phyloP scores from a whole-genome alignment of 2,329 filamentous ascomycete species.

The Penicillium hesseltinei region DNA sequence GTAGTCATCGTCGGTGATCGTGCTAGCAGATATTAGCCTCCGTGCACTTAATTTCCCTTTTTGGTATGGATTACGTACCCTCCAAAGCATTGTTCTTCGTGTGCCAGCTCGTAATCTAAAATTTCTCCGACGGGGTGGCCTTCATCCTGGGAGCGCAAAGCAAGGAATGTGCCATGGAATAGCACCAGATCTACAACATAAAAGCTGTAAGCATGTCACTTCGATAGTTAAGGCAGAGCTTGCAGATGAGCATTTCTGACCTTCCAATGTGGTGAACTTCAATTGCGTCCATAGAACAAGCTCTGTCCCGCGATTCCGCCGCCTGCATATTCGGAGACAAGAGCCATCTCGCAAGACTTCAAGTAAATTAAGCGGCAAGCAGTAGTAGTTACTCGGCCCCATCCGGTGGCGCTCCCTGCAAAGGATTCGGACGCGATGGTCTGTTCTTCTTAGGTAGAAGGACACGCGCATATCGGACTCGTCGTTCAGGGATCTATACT shows the following conservation, averaged over 20 bases:
- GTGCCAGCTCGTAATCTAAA: conserved; percentile 51
- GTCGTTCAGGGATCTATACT: conserved; percentile 47
- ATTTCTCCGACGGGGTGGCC: conserved; percentile 40
- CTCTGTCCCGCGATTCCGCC: conserved; percentile 36
- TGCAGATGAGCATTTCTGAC: conserved; percentile 32
- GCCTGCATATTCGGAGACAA: conserved; percentile 41
- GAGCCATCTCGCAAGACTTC: conserved; percentile 39
- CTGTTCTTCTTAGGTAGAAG: conserved; percentile 52
- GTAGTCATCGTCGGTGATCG: conserved; percentile 53
- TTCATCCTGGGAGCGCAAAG: conserved; percentile 57
- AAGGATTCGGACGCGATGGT: conserved; percentile 55
- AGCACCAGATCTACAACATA: conserved; percentile 51
- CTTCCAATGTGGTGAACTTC: conserved; percentile 55
- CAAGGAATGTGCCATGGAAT: conserved; percentile 57
- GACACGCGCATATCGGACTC: conserved; percentile 46
- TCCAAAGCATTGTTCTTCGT: conserved; percentile 50
- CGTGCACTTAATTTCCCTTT: accelerated
- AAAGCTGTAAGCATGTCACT: background rate
- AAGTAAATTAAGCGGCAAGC: conserved; percentile 51
- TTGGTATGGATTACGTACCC: conserved; percentile 38
- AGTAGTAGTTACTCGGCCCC: conserved; percentile 47
- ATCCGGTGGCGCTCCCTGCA: conserved; percentile 47
- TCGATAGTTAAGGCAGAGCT: background rate
- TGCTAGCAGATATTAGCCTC: conserved; percentile 35
- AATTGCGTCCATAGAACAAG: conserved; percentile 55